Evolutionary conservation across 2,329 filamentous ascomycete species (phyloP).

Genomic region (Aspergillus brasiliensis): DNA sequence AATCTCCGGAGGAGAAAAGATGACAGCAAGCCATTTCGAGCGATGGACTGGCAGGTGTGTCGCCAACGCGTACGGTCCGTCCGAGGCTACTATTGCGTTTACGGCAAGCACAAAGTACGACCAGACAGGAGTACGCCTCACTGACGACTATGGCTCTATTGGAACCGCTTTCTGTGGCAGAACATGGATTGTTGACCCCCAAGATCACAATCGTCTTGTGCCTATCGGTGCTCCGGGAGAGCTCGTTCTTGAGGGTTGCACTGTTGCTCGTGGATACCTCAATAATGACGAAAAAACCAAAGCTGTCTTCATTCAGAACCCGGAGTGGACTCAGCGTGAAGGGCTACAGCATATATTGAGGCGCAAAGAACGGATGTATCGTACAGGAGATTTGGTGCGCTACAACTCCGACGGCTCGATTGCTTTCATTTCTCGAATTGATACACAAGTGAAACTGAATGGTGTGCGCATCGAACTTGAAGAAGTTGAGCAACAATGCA

Average conservation of each 20-base stretch:
- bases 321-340: slow-evolving; percentile 31
- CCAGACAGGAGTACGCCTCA: slow-evolving; percentile 30
- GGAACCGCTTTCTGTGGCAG: slow-evolving; percentile 38
- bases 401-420: slow-evolving; percentile 39
- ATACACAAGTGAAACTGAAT: slow-evolving; percentile 44
- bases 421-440: slow-evolving; percentile 37
- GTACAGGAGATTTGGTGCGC: slow-evolving; percentile 41
- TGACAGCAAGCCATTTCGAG: slow-evolving; percentile 44
- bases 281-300: slow-evolving; percentile 38
- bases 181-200: slow-evolving; percentile 44
- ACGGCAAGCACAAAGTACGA: slow-evolving; percentile 36
- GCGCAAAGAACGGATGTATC: slow-evolving; percentile 37
- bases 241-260: slow-evolving; percentile 50
- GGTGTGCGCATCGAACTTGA: slow-evolving; percentile 50
- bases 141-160: slow-evolving; percentile 35
- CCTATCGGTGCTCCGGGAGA: slow-evolving; percentile 52
- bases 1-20: slow-evolving; percentile 49
- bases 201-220: slow-evolving; percentile 39
- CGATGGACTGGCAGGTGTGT: slow-evolving; percentile 49
- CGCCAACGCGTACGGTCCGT: slow-evolving; percentile 49
- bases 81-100: slow-evolving; percentile 43
- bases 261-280: slow-evolving; percentile 50
- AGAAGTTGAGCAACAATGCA: slow-evolving; percentile 49
- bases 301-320: slow-evolving; percentile 37
- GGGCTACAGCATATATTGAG: slow-evolving; percentile 25